phyloP scores from a whole-genome alignment of 768 basidiomycete genomes.

The Trichaptum fuscoviolaceum region DNA sequence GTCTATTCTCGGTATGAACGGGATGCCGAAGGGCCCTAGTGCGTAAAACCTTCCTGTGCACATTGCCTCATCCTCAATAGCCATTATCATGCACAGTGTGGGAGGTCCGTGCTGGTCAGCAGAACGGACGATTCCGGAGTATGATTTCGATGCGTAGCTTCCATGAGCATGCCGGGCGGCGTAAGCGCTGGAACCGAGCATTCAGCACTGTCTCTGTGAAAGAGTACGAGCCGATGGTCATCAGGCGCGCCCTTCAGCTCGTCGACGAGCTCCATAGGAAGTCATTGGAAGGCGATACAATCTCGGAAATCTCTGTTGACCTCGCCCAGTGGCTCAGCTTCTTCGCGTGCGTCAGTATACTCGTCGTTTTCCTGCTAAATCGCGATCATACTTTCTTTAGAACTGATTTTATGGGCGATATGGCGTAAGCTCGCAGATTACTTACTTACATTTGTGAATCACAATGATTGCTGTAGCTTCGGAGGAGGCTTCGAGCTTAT shows the following conservation, averaged over 20 bases:
- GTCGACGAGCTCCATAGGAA: slow-evolving; percentile 30
- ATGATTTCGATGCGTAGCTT: slow-evolving; percentile 35
- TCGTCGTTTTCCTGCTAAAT: too few relatives aligned
- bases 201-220: slow-evolving; percentile 41
- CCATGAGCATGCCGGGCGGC: slow-evolving; percentile 39
- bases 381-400: too few relatives aligned
- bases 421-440: slow-evolving; percentile 29
- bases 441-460: too few relatives aligned
- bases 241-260: slow-evolving; percentile 33
- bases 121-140: slow-evolving; percentile 14
- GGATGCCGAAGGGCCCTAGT: slow-evolving; percentile 47
- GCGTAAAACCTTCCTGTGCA: slow-evolving; percentile 14
- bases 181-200: slow-evolving; percentile 45
- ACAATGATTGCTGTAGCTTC: too few relatives aligned
- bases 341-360: slow-evolving; percentile 34
- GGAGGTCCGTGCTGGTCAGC: slow-evolving; percentile 19
- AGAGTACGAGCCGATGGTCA: slow-evolving; percentile 38
- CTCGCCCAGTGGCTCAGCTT: slow-evolving; percentile 27
- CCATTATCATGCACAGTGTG: slow-evolving; percentile 32
- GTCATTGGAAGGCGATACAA: background rate
- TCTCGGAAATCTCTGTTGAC: background rate
- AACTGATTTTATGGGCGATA: slow-evolving; percentile 35
- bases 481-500: slow-evolving; percentile 33
- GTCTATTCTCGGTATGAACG: slow-evolving; percentile 43
- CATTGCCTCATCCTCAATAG: background rate